phyloP scores from a whole-genome alignment of 805 yeast genomes.

The Saccharomyces eubayanus region DNA sequence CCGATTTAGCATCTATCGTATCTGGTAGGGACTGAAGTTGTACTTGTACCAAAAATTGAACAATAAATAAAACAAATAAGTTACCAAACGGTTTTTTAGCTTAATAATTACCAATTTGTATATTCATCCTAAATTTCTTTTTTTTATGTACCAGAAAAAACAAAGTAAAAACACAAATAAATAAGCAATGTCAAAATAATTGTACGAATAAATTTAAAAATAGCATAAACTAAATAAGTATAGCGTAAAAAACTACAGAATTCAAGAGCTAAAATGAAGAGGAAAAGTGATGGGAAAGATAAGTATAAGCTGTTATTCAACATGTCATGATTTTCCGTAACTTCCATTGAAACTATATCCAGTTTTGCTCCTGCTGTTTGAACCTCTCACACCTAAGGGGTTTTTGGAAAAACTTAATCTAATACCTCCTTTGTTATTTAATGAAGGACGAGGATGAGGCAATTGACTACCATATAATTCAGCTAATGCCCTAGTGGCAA shows the following conservation, averaged over 20 bases:
- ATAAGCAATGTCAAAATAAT: neutral
- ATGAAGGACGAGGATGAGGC: conserved; percentile 59
- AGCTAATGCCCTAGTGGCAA: conserved; percentile 84
- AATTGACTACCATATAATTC: conserved; percentile 85
- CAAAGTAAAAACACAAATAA: neutral
- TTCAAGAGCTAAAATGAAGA: neutral
- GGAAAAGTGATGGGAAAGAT: neutral
- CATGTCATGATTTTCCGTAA: neutral
- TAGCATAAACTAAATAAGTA: neutral
- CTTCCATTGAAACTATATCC: neutral
- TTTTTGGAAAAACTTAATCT: conserved; percentile 86
- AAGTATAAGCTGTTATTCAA: neutral
- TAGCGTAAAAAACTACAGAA: neutral
- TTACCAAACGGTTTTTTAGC: neutral
- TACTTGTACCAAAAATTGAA: neutral
- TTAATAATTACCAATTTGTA: neutral
- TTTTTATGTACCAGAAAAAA: neutral
- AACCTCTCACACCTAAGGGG: conserved; percentile 92
- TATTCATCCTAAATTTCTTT: neutral
- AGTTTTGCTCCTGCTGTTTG: conserved; percentile 35
- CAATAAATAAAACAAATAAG: neutral
- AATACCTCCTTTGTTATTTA: conserved; percentile 69
- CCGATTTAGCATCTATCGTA: conserved; percentile 43
- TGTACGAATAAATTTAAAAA: neutral
- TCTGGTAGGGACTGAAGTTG: conserved; percentile 20